These are phyloP conservation scores for Malus hybrid DNA, from an alignment of 331 rosid genomes.

Conservation along the genomic window DNA sequence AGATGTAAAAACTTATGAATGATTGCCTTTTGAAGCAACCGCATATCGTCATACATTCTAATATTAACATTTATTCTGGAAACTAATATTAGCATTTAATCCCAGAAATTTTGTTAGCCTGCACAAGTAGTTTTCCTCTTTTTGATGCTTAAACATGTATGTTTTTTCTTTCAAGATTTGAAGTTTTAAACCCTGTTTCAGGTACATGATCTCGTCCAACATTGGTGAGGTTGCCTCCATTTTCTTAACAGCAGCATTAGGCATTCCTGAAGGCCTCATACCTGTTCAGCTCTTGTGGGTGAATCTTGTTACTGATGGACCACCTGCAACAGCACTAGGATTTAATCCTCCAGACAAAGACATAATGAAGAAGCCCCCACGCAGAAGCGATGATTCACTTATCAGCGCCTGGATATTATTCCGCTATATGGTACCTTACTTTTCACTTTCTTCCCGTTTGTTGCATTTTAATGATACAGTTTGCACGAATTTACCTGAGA, in stretches of 20 bases:
- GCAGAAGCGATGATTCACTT: slow-evolving; percentile 36
- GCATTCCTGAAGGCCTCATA: slow-evolving; percentile 51
- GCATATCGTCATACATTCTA: not conserved
- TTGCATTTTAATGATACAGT: not conserved
- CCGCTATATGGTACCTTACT: slow-evolving; percentile 32
- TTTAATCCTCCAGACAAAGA: slow-evolving; percentile 42
- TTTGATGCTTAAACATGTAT: not conserved
- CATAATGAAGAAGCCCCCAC: slow-evolving; percentile 44
- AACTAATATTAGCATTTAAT: not conserved
- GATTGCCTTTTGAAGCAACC: no score
- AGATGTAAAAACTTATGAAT: not conserved
- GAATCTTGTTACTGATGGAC: slow-evolving; percentile 51
- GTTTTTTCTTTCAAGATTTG: not conserved
- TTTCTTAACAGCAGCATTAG: slow-evolving; percentile 40
- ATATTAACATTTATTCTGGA: not conserved
- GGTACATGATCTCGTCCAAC: slow-evolving; percentile 49
- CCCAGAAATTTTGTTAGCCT: not conserved
- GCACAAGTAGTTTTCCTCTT: not conserved
- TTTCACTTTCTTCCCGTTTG: not conserved
- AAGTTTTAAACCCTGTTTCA: not conserved
- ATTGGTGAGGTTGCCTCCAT: slow-evolving; percentile 48
- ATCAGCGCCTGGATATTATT: slow-evolving; percentile 41
- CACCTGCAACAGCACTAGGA: slow-evolving; percentile 49
- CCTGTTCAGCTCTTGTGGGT: slow-evolving; percentile 58
- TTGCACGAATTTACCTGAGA: not conserved